phyloP scores from a whole-genome alignment of 306 rosid species.

The Malus asiatica region DNA sequence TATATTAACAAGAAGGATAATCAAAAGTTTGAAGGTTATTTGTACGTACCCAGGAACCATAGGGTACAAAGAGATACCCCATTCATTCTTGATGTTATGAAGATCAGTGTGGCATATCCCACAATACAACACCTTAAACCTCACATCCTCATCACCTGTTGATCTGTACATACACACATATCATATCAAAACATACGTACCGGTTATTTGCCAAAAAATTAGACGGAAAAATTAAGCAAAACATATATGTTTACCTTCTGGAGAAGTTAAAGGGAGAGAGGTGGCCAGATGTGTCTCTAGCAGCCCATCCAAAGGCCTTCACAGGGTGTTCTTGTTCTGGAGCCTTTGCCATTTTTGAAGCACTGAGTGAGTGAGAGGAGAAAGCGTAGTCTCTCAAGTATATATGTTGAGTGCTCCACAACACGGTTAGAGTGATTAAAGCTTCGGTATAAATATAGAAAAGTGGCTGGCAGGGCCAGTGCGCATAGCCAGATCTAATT shows the following conservation, averaged over 20 bases:
- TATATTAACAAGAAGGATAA: too few species aligned
- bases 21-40: too few species aligned
- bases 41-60: background rate
- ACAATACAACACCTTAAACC: constrained; percentile 18
- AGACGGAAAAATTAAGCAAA: background rate
- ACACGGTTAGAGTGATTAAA: background rate
- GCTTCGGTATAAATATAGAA: background rate
- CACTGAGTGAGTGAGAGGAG: background rate
- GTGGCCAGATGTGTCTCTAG: constrained; percentile 25
- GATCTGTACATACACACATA: background rate
- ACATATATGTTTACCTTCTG: constrained; percentile 18
- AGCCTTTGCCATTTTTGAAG: background rate
- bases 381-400: background rate
- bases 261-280: constrained; percentile 40
- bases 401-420: background rate
- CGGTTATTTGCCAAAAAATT: background rate
- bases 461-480: background rate
- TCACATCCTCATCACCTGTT: constrained; percentile 14
- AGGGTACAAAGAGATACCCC: constrained; percentile 5
- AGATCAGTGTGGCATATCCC: constrained; percentile 21
- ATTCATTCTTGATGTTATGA: constrained; percentile 10
- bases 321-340: constrained; percentile 32
- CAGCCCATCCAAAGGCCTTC: constrained; percentile 47
- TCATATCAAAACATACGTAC: background rate
- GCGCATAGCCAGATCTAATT: background rate